Evolutionary conservation across 2,329 filamentous ascomycete species (phyloP), one percentile per base, ranked within the genome.

Genomic region (Phaeoacremonium minimum): DNA sequence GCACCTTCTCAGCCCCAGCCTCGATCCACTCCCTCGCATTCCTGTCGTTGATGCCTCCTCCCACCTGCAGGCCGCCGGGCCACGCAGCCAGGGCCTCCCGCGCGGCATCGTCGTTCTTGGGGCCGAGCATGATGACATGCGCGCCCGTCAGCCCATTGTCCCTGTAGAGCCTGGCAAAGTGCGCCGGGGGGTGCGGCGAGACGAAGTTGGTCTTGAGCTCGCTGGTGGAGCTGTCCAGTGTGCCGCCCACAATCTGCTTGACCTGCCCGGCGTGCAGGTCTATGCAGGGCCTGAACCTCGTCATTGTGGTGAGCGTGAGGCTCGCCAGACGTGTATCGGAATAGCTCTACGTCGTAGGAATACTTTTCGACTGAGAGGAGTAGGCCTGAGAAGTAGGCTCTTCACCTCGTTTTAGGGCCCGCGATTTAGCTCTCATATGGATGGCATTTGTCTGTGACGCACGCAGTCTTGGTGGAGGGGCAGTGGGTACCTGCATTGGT

Each of bases 171-270:
- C 70, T 64, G 20, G 90, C 86, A 60, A 87, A 98, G 66, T 95
- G 75, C 4, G 77, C 76, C 3, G 93, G 80, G 8, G 90, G 85
- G 43, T 91, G 81, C 33, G 82, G 77, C 8, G 93, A 96, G 43
- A 95, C 84, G 67, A 88, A 90, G 64, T 98, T 98, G 32, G 91
- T 97, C 66, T 88, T 85, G 38, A 97, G 74, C 38, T 77, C 71
- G 6, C 72, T 60, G 2, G 77, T 76, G 7, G 73, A 60, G 56
- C 76, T 76, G 64, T 85, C 84, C 44, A 98, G 76, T 2, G 93
- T 97, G 41, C 93, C 91, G 49, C 93, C 93, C 28, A 98, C 90
- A 50, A 98, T 98, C 63, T 98, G 93, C 70, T 98, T 98, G 41
- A 98, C 93, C 57, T 91, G 84, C 12, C 93, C 93, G n/a, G 90